phyloP scores from a whole-genome alignment of 371 early-diverging fungal genomes.

The Mortierella sp. region DNA sequence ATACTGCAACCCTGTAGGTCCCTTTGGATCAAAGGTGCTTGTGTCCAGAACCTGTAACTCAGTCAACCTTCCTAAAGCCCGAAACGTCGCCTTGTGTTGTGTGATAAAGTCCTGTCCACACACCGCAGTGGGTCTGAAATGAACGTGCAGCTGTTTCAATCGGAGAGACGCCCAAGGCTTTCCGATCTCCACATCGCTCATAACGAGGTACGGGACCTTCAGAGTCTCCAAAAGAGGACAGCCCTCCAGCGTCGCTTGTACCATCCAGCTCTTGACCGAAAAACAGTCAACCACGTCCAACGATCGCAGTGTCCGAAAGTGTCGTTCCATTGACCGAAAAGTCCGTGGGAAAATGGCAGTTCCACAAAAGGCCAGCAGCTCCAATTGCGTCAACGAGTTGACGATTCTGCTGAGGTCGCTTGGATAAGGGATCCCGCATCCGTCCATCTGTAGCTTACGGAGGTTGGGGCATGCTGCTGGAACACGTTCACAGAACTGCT shows the following conservation, averaged over 20 bases:
- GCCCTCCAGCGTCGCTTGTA: constrained; percentile 27
- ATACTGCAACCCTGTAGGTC: constrained; percentile 1
- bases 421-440: constrained; percentile 28
- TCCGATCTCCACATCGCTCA: constrained; percentile 33
- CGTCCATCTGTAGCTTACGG: constrained; percentile 28
- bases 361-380: constrained; percentile 24
- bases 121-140: not conserved
- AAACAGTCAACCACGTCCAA: constrained; percentile 35
- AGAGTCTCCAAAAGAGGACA: constrained; percentile 25
- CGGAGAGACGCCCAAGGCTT: constrained; percentile 29
- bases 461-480: constrained; percentile 37
- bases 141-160: constrained; percentile 22
- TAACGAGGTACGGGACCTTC: constrained; percentile 12
- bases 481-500: constrained; percentile 42
- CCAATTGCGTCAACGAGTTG: constrained; percentile 16
- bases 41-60: constrained; percentile 15
- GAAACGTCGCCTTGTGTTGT: constrained; percentile 30
- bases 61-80: constrained; percentile 17
- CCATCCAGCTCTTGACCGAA: constrained; percentile 43
- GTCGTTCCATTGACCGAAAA: constrained; percentile 23
- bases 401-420: constrained; percentile 28
- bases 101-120: not conserved
- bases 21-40: not conserved
- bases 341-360: constrained; percentile 17
- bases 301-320: constrained; percentile 19